Evolutionary conservation across 163 green algal species (phyloP).

Genomic region (Coccomyxa subellipsoidea): DNA sequence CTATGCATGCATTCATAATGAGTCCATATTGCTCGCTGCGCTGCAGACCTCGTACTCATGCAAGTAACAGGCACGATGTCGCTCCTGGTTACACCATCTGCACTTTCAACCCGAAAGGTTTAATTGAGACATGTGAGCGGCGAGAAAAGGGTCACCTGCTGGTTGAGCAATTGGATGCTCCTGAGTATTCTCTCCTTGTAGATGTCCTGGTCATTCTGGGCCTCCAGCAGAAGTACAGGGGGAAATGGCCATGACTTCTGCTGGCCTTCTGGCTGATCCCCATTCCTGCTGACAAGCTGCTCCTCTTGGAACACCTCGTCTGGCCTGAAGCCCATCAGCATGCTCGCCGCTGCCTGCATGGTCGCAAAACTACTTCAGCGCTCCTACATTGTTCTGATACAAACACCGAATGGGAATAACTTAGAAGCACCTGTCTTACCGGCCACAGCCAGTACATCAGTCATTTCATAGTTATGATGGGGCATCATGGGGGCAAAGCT

Average conservation of each 20-base stretch:
- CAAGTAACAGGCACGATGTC: neutral
- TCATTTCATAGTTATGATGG: neutral
- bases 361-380: neutral
- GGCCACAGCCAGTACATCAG: neutral
- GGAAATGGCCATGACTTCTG: neutral
- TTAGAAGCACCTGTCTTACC: neutral
- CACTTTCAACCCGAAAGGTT: too few species aligned
- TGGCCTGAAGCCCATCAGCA: neutral
- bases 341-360: neutral
- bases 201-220: neutral
- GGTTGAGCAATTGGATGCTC: neutral
- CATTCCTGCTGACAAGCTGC: neutral
- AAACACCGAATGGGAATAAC: neutral
- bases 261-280: neutral
- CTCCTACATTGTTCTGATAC: neutral
- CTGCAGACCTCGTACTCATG: neutral
- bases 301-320: neutral
- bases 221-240: neutral
- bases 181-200: neutral
- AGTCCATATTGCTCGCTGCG: neutral
- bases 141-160: neutral
- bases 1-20: neutral
- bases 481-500: neutral
- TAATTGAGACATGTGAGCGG: too few species aligned
- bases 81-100: neutral